Evolutionary conservation across 2,329 filamentous ascomycete genomes (phyloP), one percentile per base, ranked within the genome.

Genomic region (Aspergillus pseudoviridinutans): DNA sequence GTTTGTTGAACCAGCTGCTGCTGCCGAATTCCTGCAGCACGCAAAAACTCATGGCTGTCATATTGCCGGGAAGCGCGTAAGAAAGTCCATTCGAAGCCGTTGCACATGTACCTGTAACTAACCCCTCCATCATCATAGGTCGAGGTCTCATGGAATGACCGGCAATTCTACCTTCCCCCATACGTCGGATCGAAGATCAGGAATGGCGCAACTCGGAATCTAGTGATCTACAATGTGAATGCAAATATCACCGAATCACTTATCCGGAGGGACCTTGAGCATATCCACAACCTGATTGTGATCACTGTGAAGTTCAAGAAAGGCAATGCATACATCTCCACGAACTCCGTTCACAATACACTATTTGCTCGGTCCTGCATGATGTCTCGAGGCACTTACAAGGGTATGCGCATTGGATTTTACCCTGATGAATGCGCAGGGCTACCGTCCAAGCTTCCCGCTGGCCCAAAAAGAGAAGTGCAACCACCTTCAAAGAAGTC

Each of bases 251-350:
- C 86, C 0, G 87, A 87, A 62, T 75, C 83, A 7, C 74, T 76
- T 17, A 85, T 95, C 61, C 85, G 88, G 10, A 81, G 87, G 4
- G 89, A 95, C 65, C 80, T 94, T 41, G 87, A 92, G 25, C 91
- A 95, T 69, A 93, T 95, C 59, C 87, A 93, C 76, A 90, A 90
- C 60, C 80, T 95, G 1, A 78, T 87, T 24, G 82, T 95, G 10
- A 79, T 94, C 66, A 82, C 82, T 47, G 76, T 94, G 49, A 74
- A 76, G 7, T 87, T 89, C 70, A 72, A 75, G 2, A 77, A 80
- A 20, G 79, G 80, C 3, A 83, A 86, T 70, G 88, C 83, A 58
- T 84, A 84, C 70, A 85, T 95, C 62, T 86, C 84, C 55, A 90
- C 87, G 7, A 95, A 92, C 71, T 91, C 90, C 0, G 82, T 95